A percentile compares a stretch with the other conserved stretches of the same genome.
These are phyloP conservation scores for Colletotrichum sp. DNA, from an alignment of 2,329 filamentous ascomycete species.

Conservation along the genomic window DNA sequence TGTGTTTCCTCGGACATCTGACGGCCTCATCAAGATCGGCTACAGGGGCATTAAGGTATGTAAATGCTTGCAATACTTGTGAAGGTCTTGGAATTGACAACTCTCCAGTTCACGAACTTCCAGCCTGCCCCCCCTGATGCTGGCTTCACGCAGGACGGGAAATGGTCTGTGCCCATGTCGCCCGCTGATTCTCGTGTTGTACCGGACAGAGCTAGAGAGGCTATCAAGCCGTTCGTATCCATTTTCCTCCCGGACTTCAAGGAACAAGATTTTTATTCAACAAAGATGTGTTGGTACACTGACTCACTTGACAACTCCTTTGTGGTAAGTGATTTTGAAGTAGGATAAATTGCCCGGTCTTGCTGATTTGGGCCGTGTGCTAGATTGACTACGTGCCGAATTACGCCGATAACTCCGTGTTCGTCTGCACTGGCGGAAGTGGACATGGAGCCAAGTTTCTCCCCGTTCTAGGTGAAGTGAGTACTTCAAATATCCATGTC, in stretches of 20 bases:
- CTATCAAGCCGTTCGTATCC: conserved; percentile 36
- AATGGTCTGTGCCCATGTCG: conserved; percentile 35
- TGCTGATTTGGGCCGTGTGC: neutral
- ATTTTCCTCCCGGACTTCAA: conserved; percentile 47
- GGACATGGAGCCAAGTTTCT: conserved; percentile 41
- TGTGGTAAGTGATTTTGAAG: conserved; percentile 24
- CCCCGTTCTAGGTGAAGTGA: conserved; percentile 36
- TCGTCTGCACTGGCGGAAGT: conserved; percentile 39
- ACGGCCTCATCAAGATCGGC: conserved; percentile 31
- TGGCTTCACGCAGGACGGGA: conserved; percentile 31
- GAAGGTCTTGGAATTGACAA: neutral
- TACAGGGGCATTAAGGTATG: conserved; percentile 36
- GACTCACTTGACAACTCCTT: conserved; percentile 62
- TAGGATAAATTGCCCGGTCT: too few relatives aligned
- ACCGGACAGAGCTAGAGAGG: conserved; percentile 26
- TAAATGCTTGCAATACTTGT: conserved; percentile 34
- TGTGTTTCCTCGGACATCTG: conserved; percentile 28
- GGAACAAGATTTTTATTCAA: conserved; percentile 37
- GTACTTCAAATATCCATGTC: neutral
- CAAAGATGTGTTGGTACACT: conserved; percentile 64
- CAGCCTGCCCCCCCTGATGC: conserved; percentile 29
- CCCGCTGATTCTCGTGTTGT: conserved; percentile 22
- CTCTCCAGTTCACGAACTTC: conserved; percentile 30
- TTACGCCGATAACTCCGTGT: conserved; percentile 32
- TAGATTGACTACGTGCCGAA: conserved; percentile 37